These are phyloP conservation scores for Nicotiana rustica DNA, from an alignment of 305 asterid genomes.

Conservation along the genomic window DNA sequence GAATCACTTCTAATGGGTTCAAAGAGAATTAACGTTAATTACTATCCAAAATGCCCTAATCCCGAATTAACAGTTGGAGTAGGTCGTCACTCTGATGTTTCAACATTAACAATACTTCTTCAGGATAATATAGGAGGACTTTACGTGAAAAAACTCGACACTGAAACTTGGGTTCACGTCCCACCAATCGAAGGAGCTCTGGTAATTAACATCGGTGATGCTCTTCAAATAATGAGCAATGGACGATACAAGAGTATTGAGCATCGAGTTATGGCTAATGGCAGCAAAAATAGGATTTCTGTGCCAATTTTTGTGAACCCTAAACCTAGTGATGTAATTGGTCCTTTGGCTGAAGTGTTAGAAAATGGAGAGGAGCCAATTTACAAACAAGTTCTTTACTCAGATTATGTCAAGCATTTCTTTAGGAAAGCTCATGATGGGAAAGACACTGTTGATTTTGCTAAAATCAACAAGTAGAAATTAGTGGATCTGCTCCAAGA, in stretches of 20 bases:
- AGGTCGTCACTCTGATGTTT: conserved; percentile 42
- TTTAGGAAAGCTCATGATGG: conserved; percentile 45
- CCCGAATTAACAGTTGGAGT: conserved; percentile 36
- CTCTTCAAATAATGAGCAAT: conserved; percentile 42
- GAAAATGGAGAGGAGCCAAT: conserved; percentile 37
- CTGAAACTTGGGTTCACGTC: not conserved
- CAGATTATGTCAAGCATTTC: conserved; percentile 45
- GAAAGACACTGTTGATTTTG: conserved; percentile 38
- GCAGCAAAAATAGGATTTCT: conserved; percentile 33
- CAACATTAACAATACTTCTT: conserved; percentile 35
- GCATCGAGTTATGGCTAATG: conserved; percentile 42
- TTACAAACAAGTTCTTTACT: conserved; percentile 41
- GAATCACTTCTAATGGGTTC: conserved; percentile 29
- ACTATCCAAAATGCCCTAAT: conserved; percentile 42
- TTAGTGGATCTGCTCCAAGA: not conserved
- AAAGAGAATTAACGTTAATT: conserved; percentile 35
- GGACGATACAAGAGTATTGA: conserved; percentile 42
- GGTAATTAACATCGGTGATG: conserved; percentile 44
- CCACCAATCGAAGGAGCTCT: not conserved
- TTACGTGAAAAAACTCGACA: not conserved
- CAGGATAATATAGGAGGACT: conserved; percentile 41
- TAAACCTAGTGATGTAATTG: conserved; percentile 34
- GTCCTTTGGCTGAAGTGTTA: conserved; percentile 35
- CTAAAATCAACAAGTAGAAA: conserved; percentile 30
- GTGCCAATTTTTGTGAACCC: conserved; percentile 44